A percentile compares a stretch with the other conserved stretches of the same genome.
Conservation (phyloP, 2,329 filamentous ascomycete species). For the Drechslera avenae region DNA sequence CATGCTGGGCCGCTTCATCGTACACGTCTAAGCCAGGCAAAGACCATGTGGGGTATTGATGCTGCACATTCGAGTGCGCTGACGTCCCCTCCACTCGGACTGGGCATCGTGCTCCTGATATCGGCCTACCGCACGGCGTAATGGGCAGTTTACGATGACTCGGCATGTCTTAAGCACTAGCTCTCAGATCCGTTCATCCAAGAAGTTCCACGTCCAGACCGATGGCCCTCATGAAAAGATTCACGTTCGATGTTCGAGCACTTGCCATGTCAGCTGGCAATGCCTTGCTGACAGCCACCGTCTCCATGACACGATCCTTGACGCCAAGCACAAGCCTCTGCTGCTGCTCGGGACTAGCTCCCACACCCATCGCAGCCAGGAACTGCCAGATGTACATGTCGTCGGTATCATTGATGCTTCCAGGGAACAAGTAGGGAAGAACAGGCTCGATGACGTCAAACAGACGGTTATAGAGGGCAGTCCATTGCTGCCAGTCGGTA, state of each 20-base stretch:
- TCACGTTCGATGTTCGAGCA: conserved; percentile 86
- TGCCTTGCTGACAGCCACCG: conserved; percentile 85
- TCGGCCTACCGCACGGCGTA: background rate
- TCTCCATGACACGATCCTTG: conserved; percentile 98
- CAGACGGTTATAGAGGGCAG: conserved; percentile 78
- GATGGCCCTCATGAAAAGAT: conserved; percentile 97
- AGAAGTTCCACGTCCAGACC: conserved; percentile 91
- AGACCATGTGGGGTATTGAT: background rate
- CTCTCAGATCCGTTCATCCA: conserved; percentile 52
- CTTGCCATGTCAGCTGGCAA: conserved; percentile 84
- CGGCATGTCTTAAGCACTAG: conserved; percentile 5
- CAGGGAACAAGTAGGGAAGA: conserved; percentile 85
- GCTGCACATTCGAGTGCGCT: background rate
- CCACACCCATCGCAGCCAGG: conserved; percentile 91
- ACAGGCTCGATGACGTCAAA: conserved; percentile 87
- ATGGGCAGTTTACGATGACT: background rate
- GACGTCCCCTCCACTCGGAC: background rate
- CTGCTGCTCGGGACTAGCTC: conserved; percentile 91
- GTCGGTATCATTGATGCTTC: conserved; percentile 84
- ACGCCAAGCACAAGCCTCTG: conserved; percentile 92
- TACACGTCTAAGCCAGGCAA: background rate
- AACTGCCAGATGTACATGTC: conserved; percentile 99
- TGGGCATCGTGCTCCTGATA: background rate
- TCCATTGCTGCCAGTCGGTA: conserved; percentile 77
- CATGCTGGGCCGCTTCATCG: background rate